Evolutionary conservation across 2,329 filamentous ascomycete species (phyloP).

Genomic region (Aureobasidium sp.): DNA sequence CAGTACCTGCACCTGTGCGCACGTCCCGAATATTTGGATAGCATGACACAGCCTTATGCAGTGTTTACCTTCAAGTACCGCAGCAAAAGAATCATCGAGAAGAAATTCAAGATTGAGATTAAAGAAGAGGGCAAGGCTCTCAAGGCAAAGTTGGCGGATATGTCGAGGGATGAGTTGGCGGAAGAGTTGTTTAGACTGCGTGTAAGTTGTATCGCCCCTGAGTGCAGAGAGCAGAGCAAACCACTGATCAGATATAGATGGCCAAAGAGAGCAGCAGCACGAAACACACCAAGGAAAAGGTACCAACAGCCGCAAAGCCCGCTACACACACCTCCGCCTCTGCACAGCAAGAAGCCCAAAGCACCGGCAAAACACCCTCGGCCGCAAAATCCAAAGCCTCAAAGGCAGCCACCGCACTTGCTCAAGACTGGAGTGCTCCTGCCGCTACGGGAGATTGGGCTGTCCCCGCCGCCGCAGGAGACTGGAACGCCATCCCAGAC

Average conservation of each 20-base stretch:
- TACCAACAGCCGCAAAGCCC: background rate
- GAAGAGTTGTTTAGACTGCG: background rate
- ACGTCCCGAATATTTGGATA: slow-evolving; percentile 35
- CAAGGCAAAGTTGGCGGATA: slow-evolving; percentile 8
- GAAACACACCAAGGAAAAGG: background rate
- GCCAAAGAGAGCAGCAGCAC: background rate
- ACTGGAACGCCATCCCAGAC: background rate
- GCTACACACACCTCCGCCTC: too few relatives aligned
- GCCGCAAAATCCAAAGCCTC: background rate
- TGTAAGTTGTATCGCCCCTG: background rate
- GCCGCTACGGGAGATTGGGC: background rate
- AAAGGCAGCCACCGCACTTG: background rate
- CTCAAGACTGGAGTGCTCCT: background rate
- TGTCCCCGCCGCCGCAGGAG: background rate
- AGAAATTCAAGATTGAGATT: slow-evolving; percentile 25
- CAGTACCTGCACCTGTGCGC: slow-evolving; percentile 30
- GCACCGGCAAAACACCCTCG: background rate
- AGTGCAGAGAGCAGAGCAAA: fast-evolving
- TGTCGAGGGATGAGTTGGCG: slow-evolving; percentile 1
- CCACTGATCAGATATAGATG: background rate
- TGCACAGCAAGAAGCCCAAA: background rate
- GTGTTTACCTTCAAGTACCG: slow-evolving; percentile 43
- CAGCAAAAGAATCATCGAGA: slow-evolving; percentile 25
- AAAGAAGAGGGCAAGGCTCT: slow-evolving; percentile 14
- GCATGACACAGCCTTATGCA: slow-evolving; percentile 32